Evolutionary conservation across 768 basidiomycete genomes (phyloP), one percentile per base, ranked within the genome.

Genomic region (Hericium coralloides): DNA sequence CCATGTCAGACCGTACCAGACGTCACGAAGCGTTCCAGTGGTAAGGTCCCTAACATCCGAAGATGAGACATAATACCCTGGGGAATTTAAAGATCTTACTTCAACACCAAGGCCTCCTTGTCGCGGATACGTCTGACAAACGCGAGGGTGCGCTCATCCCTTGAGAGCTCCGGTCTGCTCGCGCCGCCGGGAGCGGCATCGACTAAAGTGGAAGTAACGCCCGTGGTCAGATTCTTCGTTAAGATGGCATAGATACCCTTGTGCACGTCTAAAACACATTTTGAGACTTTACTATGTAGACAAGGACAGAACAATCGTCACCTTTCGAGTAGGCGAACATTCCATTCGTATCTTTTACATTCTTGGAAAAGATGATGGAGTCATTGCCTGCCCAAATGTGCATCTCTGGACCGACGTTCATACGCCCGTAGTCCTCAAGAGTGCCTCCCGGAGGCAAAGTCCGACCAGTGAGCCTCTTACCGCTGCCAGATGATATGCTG

Each of bases 321-420:
- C 43, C 43, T 45, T 45, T 45, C 8, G 43, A 45, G 18, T 45
- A 45, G 7, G 8, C 20, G 63, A 83, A 89, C 15, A 55, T 37
- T 43, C 72, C 76, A 8, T 67, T 64, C 7, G 59, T 61, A 63
- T 89, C 84, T 4, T 59, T 65, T 7, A 84, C 75, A 63, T 89
- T 89, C 71, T 83, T 83, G 5, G 86, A 73, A 64, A 78, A 89
- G 15, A 89, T 82, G 10, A 89, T 63, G 17, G 73, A 69, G 59
- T 87, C 85, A 23, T 76, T 68, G 7, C 77, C 76, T 26, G 68
- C 66, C 84, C 85, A 89, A 49, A 86, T 74, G 58, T 82, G 72
- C 63, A 88, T 87, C 59, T 89, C 87, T 1, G 83, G 81, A 1
- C 87, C 87, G 57, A 89, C 82, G 66, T 89, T 87, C 60, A 85